Percentiles rank a stretch among this genome's conserved stretches.
These are phyloP conservation scores for Solanum hybrid DNA, from an alignment of 305 asterid genomes.

Conservation along the genomic window DNA sequence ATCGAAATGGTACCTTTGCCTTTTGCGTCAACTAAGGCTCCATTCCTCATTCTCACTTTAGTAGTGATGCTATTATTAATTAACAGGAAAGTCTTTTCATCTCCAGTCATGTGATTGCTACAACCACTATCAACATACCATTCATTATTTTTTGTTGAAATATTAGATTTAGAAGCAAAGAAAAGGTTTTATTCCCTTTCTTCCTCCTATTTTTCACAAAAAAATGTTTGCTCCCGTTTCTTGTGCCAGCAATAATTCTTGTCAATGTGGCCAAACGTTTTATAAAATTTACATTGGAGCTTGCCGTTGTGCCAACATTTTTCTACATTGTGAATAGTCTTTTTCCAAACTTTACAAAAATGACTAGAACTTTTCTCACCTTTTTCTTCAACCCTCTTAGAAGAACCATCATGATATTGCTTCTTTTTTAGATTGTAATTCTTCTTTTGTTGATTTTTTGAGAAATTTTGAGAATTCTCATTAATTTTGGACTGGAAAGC, in stretches of 20 bases:
- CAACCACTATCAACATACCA: background rate
- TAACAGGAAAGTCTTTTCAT: background rate
- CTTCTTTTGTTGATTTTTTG: background rate
- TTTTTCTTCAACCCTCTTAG: background rate
- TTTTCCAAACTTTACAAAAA: background rate
- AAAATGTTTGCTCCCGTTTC: background rate
- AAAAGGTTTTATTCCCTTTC: background rate
- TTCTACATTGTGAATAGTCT: background rate
- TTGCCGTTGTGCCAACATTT: background rate
- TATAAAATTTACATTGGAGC: background rate
- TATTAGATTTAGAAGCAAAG: background rate
- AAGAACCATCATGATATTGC: background rate
- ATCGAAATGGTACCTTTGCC: no score
- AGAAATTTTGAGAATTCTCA: background rate
- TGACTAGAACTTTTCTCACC: background rate
- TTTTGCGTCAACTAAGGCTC: background rate
- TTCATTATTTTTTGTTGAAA: background rate
- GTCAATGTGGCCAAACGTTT: background rate
- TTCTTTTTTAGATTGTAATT: background rate
- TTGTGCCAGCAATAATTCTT: background rate
- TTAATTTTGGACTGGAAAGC: background rate
- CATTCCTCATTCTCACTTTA: background rate
- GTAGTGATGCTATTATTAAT: background rate
- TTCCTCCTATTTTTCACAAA: background rate
- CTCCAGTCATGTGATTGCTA: background rate